Evolutionary conservation across 148 eudicot species (phyloP).

Genomic region (Oxyria digyna): DNA sequence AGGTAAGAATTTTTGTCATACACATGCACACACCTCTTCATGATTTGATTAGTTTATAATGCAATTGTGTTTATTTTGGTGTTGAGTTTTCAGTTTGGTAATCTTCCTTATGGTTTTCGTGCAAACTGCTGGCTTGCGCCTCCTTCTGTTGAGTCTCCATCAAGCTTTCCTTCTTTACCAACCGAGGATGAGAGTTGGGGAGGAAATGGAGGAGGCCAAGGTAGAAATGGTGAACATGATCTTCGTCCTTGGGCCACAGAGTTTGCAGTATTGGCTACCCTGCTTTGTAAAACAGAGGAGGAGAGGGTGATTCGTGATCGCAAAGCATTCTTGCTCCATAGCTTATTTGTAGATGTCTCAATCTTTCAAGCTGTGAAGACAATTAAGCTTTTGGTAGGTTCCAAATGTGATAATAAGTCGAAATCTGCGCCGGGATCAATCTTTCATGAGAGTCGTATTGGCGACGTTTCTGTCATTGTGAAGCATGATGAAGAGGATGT

Average conservation of each 20-base stretch:
- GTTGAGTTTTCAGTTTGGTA: constrained; percentile 66
- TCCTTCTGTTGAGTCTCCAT: constrained; percentile 55
- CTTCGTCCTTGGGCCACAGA: constrained; percentile 92
- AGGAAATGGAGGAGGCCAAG: constrained; percentile 93
- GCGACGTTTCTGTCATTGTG: constrained; percentile 67
- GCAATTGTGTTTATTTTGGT: constrained; percentile 11
- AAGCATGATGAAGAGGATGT: constrained; percentile 58
- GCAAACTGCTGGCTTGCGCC: constrained; percentile 95
- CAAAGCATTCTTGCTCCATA: constrained; percentile 96
- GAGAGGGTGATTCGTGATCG: constrained; percentile 87
- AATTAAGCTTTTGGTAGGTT: constrained; percentile 38
- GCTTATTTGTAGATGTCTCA: constrained; percentile 72
- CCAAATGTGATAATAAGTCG: constrained; percentile 9
- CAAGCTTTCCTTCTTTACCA: constrained; percentile 53
- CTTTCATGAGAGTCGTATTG: constrained; percentile 52
- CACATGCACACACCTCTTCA: not conserved
- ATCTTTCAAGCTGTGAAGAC: constrained; percentile 67
- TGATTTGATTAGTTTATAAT: constrained; percentile 5
- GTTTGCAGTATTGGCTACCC: constrained; percentile 62
- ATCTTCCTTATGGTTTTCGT: constrained; percentile 96
- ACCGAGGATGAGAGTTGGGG: constrained; percentile 91
- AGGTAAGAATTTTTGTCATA: constrained; percentile 37
- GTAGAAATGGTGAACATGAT: constrained; percentile 56
- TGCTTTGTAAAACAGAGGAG: constrained; percentile 94
- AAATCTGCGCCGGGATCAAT: constrained; percentile 24